Conservation (phyloP, 176 grass and related monocot genomes). For the Hsuehochloa calcarea region DNA sequence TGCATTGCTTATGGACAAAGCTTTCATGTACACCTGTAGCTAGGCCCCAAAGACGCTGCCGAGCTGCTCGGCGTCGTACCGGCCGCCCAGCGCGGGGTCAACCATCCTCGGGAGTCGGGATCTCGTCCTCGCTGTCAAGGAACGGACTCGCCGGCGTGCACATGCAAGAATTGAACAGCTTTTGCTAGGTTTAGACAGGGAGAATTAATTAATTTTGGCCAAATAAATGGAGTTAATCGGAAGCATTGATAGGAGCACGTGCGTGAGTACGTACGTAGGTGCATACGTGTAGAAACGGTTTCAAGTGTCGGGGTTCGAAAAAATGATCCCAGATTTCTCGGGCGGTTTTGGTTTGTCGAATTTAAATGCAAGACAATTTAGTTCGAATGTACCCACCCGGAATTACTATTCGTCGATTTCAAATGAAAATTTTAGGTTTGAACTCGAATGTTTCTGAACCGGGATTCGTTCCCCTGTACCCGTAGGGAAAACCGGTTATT, state of each 20-base stretch:
- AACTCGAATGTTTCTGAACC: neutral
- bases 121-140: slow-evolving; percentile 23
- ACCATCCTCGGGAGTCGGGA: slow-evolving; percentile 49
- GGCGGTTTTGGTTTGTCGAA: neutral
- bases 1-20: neutral
- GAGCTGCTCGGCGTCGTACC: slow-evolving; percentile 52
- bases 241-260: no score
- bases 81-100: slow-evolving; percentile 53
- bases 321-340: neutral
- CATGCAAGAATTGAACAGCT: neutral
- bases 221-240: neutral
- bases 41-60: neutral
- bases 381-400: neutral
- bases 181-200: neutral
- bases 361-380: neutral
- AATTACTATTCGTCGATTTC: neutral
- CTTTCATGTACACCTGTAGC: neutral
- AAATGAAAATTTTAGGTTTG: neutral
- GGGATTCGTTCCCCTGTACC: no score
- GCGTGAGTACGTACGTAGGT: neutral
- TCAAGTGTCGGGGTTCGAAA: neutral
- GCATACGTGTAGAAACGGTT: neutral
- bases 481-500: neutral
- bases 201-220: neutral
- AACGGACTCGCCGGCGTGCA: slow-evolving; percentile 65